Evolutionary conservation across 75 land plant genomes (phyloP).

Genomic region (Isoetes taiwanensis): DNA sequence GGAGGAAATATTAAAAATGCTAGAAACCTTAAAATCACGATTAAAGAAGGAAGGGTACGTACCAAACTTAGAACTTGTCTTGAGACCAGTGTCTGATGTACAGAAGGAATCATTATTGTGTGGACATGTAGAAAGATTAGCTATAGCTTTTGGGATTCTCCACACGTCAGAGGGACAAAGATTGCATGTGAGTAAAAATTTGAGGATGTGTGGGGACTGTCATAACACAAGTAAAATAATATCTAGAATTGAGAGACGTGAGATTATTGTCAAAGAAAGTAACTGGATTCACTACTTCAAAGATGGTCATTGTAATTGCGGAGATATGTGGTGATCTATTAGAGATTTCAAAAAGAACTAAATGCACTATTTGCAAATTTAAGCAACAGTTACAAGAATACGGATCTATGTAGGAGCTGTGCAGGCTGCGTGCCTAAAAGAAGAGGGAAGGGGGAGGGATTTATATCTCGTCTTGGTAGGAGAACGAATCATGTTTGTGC

Average conservation of each 20-base stretch:
- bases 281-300: slow-evolving; percentile 46
- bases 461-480: too few species aligned
- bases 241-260: slow-evolving; percentile 36
- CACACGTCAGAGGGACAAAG: slow-evolving; percentile 23
- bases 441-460: too few species aligned
- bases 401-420: too few species aligned
- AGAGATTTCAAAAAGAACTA: too few species aligned
- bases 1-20: slow-evolving; percentile 29
- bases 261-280: slow-evolving; percentile 44
- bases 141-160: slow-evolving; percentile 39
- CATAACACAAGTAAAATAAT: slow-evolving; percentile 41
- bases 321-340: slow-evolving; percentile 16
- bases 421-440: too few species aligned
- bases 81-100: slow-evolving; percentile 38
- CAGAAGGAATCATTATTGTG: slow-evolving; percentile 36
- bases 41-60: slow-evolving; percentile 37
- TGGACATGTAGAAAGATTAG: slow-evolving; percentile 50
- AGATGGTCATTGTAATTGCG: slow-evolving; percentile 49
- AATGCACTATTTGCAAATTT: too few species aligned
- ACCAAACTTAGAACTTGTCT: slow-evolving; percentile 26
- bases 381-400: too few species aligned
- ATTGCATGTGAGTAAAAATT: slow-evolving; percentile 37
- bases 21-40: slow-evolving; percentile 23
- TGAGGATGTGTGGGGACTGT: slow-evolving; percentile 51
- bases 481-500: too few species aligned